These are phyloP conservation scores for Wickerhamomyces ciferrii DNA, from an alignment of 805 yeast species.

Conservation along the genomic window DNA sequence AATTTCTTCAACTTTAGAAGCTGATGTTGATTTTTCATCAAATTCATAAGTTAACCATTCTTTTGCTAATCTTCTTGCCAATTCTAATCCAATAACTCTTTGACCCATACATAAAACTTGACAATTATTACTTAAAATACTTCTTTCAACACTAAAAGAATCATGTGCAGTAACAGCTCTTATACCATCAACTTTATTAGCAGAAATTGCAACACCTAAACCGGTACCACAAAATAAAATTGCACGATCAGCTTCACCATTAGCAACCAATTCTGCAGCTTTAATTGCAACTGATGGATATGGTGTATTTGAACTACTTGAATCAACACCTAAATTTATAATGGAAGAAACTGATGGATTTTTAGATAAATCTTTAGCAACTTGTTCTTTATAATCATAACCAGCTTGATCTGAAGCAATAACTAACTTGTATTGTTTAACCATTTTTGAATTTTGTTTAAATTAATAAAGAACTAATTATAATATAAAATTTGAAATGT, in stretches of 20 bases:
- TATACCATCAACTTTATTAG: background rate
- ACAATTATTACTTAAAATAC: background rate
- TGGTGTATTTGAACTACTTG: background rate
- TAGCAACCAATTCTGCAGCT: background rate
- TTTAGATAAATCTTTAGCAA: background rate
- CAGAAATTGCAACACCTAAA: background rate
- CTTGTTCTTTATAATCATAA: background rate
- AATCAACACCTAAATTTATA: background rate
- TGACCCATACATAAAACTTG: background rate
- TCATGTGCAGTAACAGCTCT: constrained; percentile 1
- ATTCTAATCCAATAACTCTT: background rate
- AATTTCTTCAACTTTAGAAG: background rate
- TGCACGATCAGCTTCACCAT: background rate
- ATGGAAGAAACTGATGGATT: background rate
- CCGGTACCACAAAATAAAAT: background rate
- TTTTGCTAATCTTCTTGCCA: background rate
- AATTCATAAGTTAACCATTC: background rate
- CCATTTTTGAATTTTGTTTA: no score
- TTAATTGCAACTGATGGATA: background rate
- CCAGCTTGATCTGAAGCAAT: constrained; percentile 1
- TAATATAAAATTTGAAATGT: no score
- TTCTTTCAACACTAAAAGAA: background rate
- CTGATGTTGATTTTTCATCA: background rate
- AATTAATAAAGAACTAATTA: no score
- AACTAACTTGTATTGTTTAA: background rate